phyloP scores from a whole-genome alignment of 1,284 basidiomycete genomes.

The Sporisorium graminicola region DNA sequence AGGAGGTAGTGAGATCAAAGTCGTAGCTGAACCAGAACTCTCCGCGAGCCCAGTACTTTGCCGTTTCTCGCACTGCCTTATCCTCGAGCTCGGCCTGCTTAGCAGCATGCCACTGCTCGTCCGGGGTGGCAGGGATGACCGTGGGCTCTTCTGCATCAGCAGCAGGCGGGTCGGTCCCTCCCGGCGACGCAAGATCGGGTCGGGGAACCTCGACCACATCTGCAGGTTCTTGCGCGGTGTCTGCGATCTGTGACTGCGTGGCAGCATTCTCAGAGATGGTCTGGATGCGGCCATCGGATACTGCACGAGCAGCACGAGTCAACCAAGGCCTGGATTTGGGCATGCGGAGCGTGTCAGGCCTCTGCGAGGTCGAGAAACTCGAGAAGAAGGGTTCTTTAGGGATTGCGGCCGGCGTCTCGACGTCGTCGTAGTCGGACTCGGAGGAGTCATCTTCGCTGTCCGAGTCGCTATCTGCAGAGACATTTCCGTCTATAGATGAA shows the following conservation, averaged over 20 bases:
- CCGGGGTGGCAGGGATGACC: constrained; percentile 15
- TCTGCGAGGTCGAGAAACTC: constrained; percentile 6
- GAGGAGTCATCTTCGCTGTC: constrained; percentile 38
- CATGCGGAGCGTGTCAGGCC: constrained; percentile 32
- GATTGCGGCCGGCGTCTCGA: constrained; percentile 52
- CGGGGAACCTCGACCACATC: constrained; percentile 19
- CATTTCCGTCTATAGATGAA: constrained; percentile 8
- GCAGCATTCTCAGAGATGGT: constrained; percentile 30
- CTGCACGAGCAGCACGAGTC: constrained; percentile 35
- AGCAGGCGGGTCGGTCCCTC: not conserved
- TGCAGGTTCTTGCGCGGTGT: constrained; percentile 5
- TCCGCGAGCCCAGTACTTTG: constrained; percentile 58
- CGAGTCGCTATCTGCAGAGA: constrained; percentile 19
- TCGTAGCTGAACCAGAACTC: constrained; percentile 71
- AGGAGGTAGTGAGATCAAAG: constrained; percentile 72
- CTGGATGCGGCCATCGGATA: constrained; percentile 41
- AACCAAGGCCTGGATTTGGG: constrained; percentile 46
- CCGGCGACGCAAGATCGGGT: constrained; percentile 1
- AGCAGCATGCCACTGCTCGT: constrained; percentile 58
- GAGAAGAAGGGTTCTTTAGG: constrained; percentile 45
- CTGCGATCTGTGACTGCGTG: constrained; percentile 15
- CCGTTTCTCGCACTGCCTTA: constrained; percentile 60
- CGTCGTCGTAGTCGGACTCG: constrained; percentile 50
- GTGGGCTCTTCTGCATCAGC: not conserved
- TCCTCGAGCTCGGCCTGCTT: constrained; percentile 62